Conservation (phyloP, 2,329 filamentous ascomycete species). For the Akanthomyces muscarius region DNA sequence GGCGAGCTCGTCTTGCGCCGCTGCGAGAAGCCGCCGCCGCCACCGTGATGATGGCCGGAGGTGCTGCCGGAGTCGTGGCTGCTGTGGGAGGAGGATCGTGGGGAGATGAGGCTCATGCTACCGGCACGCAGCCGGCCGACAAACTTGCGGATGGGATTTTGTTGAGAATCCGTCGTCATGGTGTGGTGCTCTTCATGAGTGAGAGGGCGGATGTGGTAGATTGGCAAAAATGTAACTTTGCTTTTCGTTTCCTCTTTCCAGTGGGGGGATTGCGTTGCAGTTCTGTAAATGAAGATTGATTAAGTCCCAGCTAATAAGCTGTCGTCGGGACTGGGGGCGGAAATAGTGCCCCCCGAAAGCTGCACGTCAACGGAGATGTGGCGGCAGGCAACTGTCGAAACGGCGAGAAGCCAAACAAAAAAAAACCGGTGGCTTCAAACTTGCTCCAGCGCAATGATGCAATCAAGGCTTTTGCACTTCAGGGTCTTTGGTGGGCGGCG, state of each 20-base stretch:
- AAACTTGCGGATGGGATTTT: constrained; percentile 11
- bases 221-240: neutral
- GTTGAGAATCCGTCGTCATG: constrained; percentile 4
- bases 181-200: neutral
- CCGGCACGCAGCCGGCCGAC: constrained; percentile 15
- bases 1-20: constrained; percentile 8
- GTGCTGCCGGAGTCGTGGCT: neutral
- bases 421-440: neutral
- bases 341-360: neutral
- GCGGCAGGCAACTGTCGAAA: neutral
- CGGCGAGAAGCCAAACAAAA: neutral
- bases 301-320: neutral
- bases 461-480: constrained; percentile 12
- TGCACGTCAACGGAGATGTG: constrained; percentile 5
- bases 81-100: constrained; percentile 2
- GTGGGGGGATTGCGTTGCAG: neutral
- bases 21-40: neutral
- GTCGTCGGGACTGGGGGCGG: neutral
- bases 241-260: neutral
- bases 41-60: too few relatives aligned
- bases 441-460: neutral
- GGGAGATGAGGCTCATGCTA: constrained; percentile 15
- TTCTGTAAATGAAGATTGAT: neutral
- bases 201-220: neutral
- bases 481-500: constrained; percentile 12